These are phyloP conservation scores for Butyriboletus loyo DNA, from an alignment of 768 basidiomycete species.

Conservation along the genomic window DNA sequence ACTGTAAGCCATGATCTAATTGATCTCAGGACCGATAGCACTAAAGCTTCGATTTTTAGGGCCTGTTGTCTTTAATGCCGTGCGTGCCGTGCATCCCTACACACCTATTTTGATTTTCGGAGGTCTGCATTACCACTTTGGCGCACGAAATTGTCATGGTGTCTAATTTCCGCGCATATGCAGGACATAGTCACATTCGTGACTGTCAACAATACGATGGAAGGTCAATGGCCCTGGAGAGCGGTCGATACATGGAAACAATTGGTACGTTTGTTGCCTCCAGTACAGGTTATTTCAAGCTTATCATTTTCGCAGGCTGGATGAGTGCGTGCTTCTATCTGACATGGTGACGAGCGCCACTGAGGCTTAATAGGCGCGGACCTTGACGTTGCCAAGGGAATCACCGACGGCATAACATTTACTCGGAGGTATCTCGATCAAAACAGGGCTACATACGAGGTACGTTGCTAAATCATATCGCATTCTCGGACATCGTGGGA, in stretches of 20 bases:
- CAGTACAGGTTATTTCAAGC: not conserved
- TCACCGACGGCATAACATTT: slow-evolving; percentile 53
- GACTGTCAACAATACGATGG: slow-evolving; percentile 24
- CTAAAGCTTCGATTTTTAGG: slow-evolving; percentile 38
- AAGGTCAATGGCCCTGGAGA: slow-evolving; percentile 53
- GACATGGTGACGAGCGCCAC: not conserved
- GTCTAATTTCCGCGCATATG: not conserved
- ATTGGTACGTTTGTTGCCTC: slow-evolving; percentile 49
- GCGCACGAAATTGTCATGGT: not conserved
- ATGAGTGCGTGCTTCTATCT: slow-evolving; percentile 45
- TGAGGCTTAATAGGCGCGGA: slow-evolving; percentile 41
- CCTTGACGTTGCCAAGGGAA: slow-evolving; percentile 36
- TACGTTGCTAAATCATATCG: slow-evolving; percentile 24
- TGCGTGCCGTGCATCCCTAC: slow-evolving; percentile 67
- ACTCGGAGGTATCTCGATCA: slow-evolving; percentile 74
- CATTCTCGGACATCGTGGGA: not conserved
- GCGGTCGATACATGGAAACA: slow-evolving; percentile 91
- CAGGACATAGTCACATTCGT: slow-evolving; percentile 49
- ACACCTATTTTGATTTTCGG: slow-evolving; percentile 85
- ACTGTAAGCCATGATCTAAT: slow-evolving; percentile 43
- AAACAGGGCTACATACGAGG: slow-evolving; percentile 73
- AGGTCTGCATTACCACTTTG: slow-evolving; percentile 34
- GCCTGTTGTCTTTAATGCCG: slow-evolving; percentile 68
- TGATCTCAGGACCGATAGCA: not conserved
- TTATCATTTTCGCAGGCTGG: slow-evolving; percentile 41